phyloP scores from a whole-genome alignment of 139 green algal species.

The Chlamydomonas applanata region DNA sequence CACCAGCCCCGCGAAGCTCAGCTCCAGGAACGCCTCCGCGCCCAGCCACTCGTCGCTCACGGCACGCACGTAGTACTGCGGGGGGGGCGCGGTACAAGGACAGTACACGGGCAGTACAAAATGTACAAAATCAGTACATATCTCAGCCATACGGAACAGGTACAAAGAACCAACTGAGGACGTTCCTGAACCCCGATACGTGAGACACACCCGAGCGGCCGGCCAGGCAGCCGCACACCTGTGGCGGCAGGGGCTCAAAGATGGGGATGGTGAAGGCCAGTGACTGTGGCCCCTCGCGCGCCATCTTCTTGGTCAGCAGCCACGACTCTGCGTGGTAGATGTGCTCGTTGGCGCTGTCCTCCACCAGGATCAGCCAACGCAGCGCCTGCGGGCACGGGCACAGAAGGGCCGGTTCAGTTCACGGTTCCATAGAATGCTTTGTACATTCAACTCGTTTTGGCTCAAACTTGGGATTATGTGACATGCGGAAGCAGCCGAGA shows the following conservation, averaged over 20 bases:
- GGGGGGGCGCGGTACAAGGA: neutral
- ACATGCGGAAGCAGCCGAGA: too few species aligned
- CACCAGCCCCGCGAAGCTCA: constrained; percentile 75
- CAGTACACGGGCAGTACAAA: too few species aligned
- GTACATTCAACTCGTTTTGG: too few species aligned
- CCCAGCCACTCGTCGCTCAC: constrained; percentile 78
- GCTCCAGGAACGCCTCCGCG: constrained; percentile 58
- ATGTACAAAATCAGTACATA: too few species aligned
- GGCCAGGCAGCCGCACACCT: constrained; percentile 6
- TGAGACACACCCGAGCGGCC: too few species aligned
- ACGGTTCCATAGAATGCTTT: too few species aligned
- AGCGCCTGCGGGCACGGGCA: constrained; percentile 22
- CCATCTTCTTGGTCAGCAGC: constrained; percentile 87
- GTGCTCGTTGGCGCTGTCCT: constrained; percentile 90
- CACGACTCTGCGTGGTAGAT: constrained; percentile 93
- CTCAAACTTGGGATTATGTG: too few species aligned
- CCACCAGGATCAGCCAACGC: constrained; percentile 86
- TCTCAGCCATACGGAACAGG: too few species aligned
- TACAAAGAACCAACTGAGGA: too few species aligned
- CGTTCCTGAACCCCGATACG: too few species aligned
- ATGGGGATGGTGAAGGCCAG: constrained; percentile 96
- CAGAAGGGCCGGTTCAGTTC: too few species aligned
- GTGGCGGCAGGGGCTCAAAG: constrained; percentile 87
- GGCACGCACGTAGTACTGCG: constrained; percentile 67
- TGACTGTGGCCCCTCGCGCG: constrained; percentile 56